phyloP scores from a whole-genome alignment of 345 rosid species.

The Boechera divaricarpa region DNA sequence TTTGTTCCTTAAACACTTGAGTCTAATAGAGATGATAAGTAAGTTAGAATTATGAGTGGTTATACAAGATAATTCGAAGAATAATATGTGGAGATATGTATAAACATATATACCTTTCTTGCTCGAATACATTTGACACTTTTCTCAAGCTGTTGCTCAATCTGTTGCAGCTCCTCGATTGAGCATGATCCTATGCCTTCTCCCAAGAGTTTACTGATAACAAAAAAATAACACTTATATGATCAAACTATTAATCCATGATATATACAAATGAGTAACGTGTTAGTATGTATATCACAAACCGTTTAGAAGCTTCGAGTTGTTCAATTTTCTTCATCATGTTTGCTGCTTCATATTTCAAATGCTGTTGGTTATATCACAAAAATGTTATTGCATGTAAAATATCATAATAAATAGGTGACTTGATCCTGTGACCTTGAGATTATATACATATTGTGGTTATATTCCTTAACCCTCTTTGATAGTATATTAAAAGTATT shows the following conservation, averaged over 20 bases:
- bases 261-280: conserved; percentile 6
- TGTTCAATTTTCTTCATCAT: conserved; percentile 82
- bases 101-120: conserved; percentile 52
- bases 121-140: conserved; percentile 63
- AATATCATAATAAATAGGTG: conserved; percentile 8
- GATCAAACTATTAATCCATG: not conserved
- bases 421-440: conserved; percentile 15
- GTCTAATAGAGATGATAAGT: conserved; percentile 48
- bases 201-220: conserved; percentile 62
- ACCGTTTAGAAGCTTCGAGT: conserved; percentile 80
- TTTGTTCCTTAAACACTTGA: conserved; percentile 73
- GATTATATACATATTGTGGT: not conserved
- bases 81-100: not conserved
- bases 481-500: not conserved
- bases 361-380: conserved; percentile 55
- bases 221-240: not conserved
- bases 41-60: conserved; percentile 10
- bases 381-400: conserved; percentile 45
- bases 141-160: conserved; percentile 64
- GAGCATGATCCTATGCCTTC: conserved; percentile 59
- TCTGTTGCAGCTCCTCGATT: conserved; percentile 62
- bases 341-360: conserved; percentile 73
- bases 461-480: not conserved
- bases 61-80: not conserved
- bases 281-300: conserved; percentile 25